These are phyloP conservation scores for Linum trigynum DNA, from an alignment of 345 rosid genomes.

Conservation along the genomic window DNA sequence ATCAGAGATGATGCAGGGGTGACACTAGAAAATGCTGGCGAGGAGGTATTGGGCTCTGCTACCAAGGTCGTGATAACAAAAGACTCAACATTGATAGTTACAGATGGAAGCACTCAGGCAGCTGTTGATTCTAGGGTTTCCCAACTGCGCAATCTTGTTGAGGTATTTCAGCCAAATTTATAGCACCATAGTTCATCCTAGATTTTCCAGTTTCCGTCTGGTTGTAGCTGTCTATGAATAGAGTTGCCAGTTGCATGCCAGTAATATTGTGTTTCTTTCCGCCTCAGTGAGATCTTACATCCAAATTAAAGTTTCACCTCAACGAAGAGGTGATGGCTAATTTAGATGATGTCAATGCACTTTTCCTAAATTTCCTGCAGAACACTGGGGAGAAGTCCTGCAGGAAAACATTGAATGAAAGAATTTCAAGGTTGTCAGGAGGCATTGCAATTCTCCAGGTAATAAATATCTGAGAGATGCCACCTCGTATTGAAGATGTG, in stretches of 20 bases:
- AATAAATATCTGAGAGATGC: slow-evolving; percentile 9
- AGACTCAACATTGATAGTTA: slow-evolving; percentile 72
- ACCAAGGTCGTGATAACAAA: slow-evolving; percentile 58
- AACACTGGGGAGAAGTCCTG: slow-evolving; percentile 57
- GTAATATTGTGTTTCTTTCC: neutral
- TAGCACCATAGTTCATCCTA: neutral
- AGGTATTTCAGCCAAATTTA: slow-evolving; percentile 35
- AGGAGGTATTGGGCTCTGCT: slow-evolving; percentile 75
- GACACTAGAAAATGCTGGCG: slow-evolving; percentile 59
- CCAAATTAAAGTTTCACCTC: no score
- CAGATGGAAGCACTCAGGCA: slow-evolving; percentile 53
- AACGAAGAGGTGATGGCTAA: neutral
- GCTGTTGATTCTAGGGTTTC: slow-evolving; percentile 73
- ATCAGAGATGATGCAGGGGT: slow-evolving; percentile 76
- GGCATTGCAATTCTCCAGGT: slow-evolving; percentile 86
- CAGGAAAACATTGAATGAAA: slow-evolving; percentile 73
- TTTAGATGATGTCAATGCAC: neutral
- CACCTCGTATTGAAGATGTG: neutral
- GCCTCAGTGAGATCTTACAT: neutral
- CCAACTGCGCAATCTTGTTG: slow-evolving; percentile 49
- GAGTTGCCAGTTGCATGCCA: neutral
- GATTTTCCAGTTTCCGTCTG: slow-evolving; percentile 4
- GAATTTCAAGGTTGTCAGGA: slow-evolving; percentile 79
- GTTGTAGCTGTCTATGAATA: neutral
- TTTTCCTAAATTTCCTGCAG: slow-evolving; percentile 28